Conservation (phyloP, 352 stramenopile species). For the Phytopythium sindhum region DNA sequence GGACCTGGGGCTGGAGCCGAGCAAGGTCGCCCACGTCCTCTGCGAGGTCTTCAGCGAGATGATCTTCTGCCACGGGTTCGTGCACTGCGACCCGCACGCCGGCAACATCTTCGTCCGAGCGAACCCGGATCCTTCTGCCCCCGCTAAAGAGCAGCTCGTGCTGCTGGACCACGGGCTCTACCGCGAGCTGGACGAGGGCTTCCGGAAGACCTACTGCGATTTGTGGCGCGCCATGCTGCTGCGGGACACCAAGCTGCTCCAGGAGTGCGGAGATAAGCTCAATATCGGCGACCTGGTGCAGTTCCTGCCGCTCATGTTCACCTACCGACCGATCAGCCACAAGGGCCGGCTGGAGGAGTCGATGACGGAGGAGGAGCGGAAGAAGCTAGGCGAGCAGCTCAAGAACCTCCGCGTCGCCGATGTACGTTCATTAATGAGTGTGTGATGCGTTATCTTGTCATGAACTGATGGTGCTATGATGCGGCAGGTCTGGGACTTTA, state of each 20-base stretch:
- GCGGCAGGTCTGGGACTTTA: slow-evolving; percentile 65
- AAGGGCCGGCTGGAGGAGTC: slow-evolving; percentile 50
- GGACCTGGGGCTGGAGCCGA: slow-evolving; percentile 69
- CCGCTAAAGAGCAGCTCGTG: slow-evolving; percentile 88
- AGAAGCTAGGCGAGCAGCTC: slow-evolving; percentile 55
- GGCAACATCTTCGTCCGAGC: slow-evolving; percentile 91
- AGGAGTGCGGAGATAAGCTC: slow-evolving; percentile 49
- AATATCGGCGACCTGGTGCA: slow-evolving; percentile 59
- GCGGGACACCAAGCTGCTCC: slow-evolving; percentile 76
- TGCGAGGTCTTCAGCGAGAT: slow-evolving; percentile 94
- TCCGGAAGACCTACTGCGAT: slow-evolving; percentile 93
- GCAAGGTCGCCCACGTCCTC: slow-evolving; percentile 83
- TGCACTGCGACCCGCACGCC: slow-evolving; percentile 96
- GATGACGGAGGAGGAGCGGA: slow-evolving; percentile 69
- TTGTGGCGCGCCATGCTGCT: slow-evolving; percentile 95
- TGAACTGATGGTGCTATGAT: slow-evolving; percentile 8
- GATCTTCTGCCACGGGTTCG: slow-evolving; percentile 94
- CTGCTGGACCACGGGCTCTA: slow-evolving; percentile 98
- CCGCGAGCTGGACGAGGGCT: slow-evolving; percentile 89
- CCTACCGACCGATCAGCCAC: slow-evolving; percentile 73
- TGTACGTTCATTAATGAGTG: slow-evolving; percentile 21
- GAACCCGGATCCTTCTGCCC: slow-evolving; percentile 40
- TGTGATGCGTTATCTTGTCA: neutral
- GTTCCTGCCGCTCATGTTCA: slow-evolving; percentile 85
- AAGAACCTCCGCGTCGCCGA: slow-evolving; percentile 63